A percentile compares a stretch with the other conserved stretches of the same genome.
These are phyloP conservation scores for Quercus suber DNA, from an alignment of 306 rosid genomes.

Conservation along the genomic window DNA sequence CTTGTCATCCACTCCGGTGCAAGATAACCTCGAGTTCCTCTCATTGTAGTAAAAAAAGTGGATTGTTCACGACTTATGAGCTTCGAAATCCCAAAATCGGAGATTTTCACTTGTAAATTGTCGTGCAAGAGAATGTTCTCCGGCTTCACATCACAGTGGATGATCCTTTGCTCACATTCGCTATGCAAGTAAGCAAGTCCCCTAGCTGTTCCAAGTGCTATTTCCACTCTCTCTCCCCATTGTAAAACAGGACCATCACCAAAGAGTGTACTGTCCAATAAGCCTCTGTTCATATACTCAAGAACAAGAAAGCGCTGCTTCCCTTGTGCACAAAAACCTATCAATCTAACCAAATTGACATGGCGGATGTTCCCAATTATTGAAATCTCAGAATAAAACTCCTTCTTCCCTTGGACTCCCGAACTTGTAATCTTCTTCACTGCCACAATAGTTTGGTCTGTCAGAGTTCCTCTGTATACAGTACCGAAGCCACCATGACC, in stretches of 20 bases:
- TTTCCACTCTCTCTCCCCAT: constrained; percentile 81
- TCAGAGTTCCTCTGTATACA: too few species aligned
- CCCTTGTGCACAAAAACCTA: too few species aligned
- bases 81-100: constrained; percentile 89
- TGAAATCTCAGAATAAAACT: too few species aligned
- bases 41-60: constrained; percentile 34
- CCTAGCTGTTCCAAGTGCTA: constrained; percentile 83
- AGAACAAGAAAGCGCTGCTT: too few species aligned
- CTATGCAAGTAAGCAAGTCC: constrained; percentile 87
- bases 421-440: too few species aligned
- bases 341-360: too few species aligned
- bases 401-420: too few species aligned
- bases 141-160: constrained; percentile 60
- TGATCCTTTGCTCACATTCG: constrained; percentile 74
- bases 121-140: constrained; percentile 51
- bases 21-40: too few species aligned
- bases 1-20: too few species aligned
- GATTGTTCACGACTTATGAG: constrained; percentile 71
- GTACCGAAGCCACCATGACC: too few species aligned
- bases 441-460: too few species aligned
- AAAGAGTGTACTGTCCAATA: constrained; percentile 68
- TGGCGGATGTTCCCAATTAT: too few species aligned
- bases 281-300: constrained; percentile 59
- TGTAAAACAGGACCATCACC: constrained; percentile 73
- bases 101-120: constrained; percentile 66